Percentiles rank a stretch among this genome's conserved stretches.
Evolutionary conservation across 805 yeast species (phyloP).

Genomic region (Candida maris): DNA sequence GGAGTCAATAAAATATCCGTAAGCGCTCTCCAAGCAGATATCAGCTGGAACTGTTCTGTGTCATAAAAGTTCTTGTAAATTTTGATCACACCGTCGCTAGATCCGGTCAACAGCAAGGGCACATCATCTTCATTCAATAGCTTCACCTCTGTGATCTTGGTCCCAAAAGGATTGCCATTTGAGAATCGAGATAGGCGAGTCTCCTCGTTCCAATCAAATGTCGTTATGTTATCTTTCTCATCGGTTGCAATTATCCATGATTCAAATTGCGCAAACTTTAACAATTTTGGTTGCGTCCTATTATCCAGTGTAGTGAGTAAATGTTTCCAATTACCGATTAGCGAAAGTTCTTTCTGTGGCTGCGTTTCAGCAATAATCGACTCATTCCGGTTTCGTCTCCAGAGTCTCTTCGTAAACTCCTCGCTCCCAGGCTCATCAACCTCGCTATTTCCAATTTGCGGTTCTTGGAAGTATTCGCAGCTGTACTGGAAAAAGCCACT

Average conservation of each 20-base stretch:
- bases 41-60: conserved; percentile 50
- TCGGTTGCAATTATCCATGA: conserved; percentile 75
- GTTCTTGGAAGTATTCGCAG: conserved; percentile 92
- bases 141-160: conserved; percentile 81
- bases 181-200: conserved; percentile 64
- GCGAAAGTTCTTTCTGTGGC: conserved; percentile 77
- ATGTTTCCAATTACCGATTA: conserved; percentile 83
- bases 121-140: conserved; percentile 89
- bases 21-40: conserved; percentile 90
- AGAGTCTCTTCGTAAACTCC: conserved; percentile 72
- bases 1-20: conserved; percentile 81
- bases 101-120: conserved; percentile 80
- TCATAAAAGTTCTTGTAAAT: conserved; percentile 75
- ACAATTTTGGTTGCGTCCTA: conserved; percentile 71
- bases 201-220: conserved; percentile 81
- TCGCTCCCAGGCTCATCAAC: conserved; percentile 89
- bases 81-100: conserved; percentile 92
- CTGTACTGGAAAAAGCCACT: conserved; percentile 71
- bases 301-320: conserved; percentile 58
- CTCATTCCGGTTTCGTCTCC: conserved; percentile 92
- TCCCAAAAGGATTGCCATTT: conserved; percentile 82
- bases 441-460: conserved; percentile 84
- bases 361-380: conserved; percentile 83
- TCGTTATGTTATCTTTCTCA: conserved; percentile 75
- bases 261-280: conserved; percentile 89